Base-by-base conservation (phyloP, 2,329 filamentous ascomycete genomes). In the Rutstroemia sp. region DNA sequence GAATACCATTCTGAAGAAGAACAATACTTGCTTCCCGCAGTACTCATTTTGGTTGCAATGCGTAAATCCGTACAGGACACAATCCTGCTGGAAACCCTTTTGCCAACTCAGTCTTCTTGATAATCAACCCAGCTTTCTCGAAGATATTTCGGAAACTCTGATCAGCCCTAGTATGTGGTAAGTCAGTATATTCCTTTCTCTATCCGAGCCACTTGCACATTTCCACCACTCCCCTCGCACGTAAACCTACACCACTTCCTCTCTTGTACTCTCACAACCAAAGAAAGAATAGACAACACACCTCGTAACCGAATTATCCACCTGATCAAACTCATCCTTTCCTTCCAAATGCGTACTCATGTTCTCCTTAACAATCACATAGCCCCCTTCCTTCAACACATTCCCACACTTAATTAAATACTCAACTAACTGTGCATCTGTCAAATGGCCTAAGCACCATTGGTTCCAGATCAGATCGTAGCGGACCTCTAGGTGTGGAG, bases 381-480 rank as follows among this genome's bases (percentile, higher is more conserved):
- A 73, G 2, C 80, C 81, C 6, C 68, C 59, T 16, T 84, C 65
- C 51, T 77, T 80, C 21, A 87, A 64, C 0, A 75, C 75, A 0
- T 70, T 63, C 48, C 77, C 78, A 68, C 88, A 88, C 25, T 81
- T 76, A 56, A 73, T 64, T 16, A 96, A 71, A 65, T 86, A 95
- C 2, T 73, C 73, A 1, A 87, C 75, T 4, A 96, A 69, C 69
- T 95, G 83, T 7, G 71, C 72, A 68, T 96, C 90, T 0, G 81
- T 90, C 54, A 96, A 74, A 70, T 96, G 87, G 23, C 89, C 87
- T 7, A 92, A 72, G 70, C 91, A 96, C 91, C 92, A 96, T 71
- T 96, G 92, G 52, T 82, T 86, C 89, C 89, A 96, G 59, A 96
- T 83, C 47, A 96, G 70, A 68, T 92, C 87, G 71, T 96, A 96